Percentiles rank a stretch among this genome's conserved stretches.
Conservation (phyloP, 1,139 yeast species). For the Pneumocystis murina region DNA sequence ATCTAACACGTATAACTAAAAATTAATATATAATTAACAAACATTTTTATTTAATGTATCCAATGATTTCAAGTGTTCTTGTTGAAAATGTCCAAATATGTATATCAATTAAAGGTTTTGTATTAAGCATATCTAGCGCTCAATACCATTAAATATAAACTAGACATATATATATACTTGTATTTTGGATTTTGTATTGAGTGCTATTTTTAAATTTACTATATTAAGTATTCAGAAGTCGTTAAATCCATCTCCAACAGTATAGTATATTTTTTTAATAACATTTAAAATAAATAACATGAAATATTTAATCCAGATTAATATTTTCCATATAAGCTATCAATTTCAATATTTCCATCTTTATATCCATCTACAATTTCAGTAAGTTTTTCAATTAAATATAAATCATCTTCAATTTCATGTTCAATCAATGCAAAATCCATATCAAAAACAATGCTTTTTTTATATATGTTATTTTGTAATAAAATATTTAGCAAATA, state of each 20-base stretch:
- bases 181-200: slow-evolving; percentile 93
- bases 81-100: slow-evolving; percentile 29
- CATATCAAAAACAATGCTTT: slow-evolving; percentile 86
- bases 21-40: not conserved
- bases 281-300: not conserved
- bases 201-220: slow-evolving; percentile 92
- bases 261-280: slow-evolving; percentile 34
- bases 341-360: slow-evolving; percentile 55
- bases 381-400: slow-evolving; percentile 37
- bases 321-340: slow-evolving; percentile 53
- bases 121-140: slow-evolving; percentile 75
- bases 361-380: slow-evolving; percentile 85
- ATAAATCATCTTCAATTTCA: slow-evolving; percentile 49
- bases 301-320: slow-evolving; percentile 30
- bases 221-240: slow-evolving; percentile 83
- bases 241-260: slow-evolving; percentile 96
- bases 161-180: slow-evolving; percentile 28
- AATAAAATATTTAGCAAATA: not conserved
- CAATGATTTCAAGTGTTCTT: not conserved
- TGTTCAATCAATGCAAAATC: slow-evolving; percentile 92
- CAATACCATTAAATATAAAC: slow-evolving; percentile 17
- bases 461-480: slow-evolving; percentile 6
- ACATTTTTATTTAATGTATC: not conserved
- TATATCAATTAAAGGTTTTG: slow-evolving; percentile 54
- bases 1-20: slow-evolving; percentile 9